Evolutionary conservation across 108 stramenopile genomes (phyloP).

Genomic region (Cyclostephanos tholiformis): DNA sequence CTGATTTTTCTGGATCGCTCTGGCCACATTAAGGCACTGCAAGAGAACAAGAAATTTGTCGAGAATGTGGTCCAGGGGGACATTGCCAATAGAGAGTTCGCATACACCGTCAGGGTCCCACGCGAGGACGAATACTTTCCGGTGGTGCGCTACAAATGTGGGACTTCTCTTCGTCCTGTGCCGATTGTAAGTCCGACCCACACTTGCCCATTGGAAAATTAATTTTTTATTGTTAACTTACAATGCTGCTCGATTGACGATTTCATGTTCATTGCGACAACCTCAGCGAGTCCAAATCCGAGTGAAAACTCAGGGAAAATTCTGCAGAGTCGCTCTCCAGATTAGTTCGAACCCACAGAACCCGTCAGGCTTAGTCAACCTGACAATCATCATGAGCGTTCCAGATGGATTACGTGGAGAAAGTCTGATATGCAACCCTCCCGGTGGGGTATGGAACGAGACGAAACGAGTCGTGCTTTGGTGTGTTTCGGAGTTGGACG

Average conservation of each 20-base stretch:
- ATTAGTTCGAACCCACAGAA: slow-evolving; percentile 90
- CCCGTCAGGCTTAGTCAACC: slow-evolving; percentile 71
- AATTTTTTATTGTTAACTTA: slow-evolving; percentile 5
- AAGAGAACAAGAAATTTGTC: slow-evolving; percentile 81
- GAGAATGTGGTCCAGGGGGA: slow-evolving; percentile 43
- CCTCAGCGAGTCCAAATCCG: slow-evolving; percentile 80
- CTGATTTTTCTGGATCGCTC: slow-evolving; percentile 72
- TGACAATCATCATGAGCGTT: slow-evolving; percentile 86
- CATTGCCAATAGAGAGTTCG: slow-evolving; percentile 49
- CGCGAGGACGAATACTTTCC: slow-evolving; percentile 80
- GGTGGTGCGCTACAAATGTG: slow-evolving; percentile 82
- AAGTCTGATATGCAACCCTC: slow-evolving; percentile 73
- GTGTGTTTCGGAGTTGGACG: slow-evolving; percentile 81
- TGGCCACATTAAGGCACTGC: slow-evolving; percentile 65
- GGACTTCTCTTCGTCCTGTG: slow-evolving; percentile 71
- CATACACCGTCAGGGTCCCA: slow-evolving; percentile 64
- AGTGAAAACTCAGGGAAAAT: slow-evolving; percentile 58
- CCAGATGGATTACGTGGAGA: slow-evolving; percentile 67
- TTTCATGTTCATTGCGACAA: slow-evolving; percentile 15
- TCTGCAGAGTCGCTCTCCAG: slow-evolving; percentile 82
- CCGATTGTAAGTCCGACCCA: slow-evolving; percentile 74
- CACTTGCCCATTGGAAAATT: not conserved
- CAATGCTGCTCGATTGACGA: not conserved
- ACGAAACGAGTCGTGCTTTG: slow-evolving; percentile 80
- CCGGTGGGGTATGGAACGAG: slow-evolving; percentile 87